Conservation (phyloP, 192 early-diverging fungal species). For the Podila epicladia region DNA sequence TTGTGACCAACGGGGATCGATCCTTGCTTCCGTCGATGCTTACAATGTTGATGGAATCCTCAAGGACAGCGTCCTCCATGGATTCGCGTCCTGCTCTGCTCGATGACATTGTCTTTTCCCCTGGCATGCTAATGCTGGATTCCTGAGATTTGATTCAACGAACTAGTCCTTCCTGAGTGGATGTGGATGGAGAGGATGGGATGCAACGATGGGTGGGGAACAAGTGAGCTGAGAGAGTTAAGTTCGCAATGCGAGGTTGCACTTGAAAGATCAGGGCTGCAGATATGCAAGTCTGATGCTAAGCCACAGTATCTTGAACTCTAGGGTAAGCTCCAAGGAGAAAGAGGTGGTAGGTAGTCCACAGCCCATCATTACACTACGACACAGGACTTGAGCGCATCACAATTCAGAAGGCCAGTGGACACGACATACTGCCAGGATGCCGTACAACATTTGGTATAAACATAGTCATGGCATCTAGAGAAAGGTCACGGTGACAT, state of each 20-base stretch:
- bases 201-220: no score
- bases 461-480: neutral
- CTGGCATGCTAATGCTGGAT: constrained; percentile 26
- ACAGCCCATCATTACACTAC: neutral
- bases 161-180: no score
- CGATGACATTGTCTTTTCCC: constrained; percentile 31
- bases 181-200: no score
- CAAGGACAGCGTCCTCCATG: constrained; percentile 27
- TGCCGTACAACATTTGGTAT: constrained; percentile 51
- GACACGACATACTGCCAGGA: constrained; percentile 2
- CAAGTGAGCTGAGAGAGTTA: no score
- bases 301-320: no score
- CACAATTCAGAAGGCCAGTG: neutral
- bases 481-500: neutral
- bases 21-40: neutral
- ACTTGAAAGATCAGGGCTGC: no score
- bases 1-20: no score
- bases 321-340: no score
- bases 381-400: neutral
- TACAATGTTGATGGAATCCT: constrained; percentile 50
- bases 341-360: no score
- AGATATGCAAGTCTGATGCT: no score
- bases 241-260: no score
- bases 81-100: constrained; percentile 8
- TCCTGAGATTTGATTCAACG: neutral